Percentiles rank a stretch among this genome's conserved stretches.
phyloP scores from a whole-genome alignment of 139 green algal species.

The Edaphochlamys debaryana region DNA sequence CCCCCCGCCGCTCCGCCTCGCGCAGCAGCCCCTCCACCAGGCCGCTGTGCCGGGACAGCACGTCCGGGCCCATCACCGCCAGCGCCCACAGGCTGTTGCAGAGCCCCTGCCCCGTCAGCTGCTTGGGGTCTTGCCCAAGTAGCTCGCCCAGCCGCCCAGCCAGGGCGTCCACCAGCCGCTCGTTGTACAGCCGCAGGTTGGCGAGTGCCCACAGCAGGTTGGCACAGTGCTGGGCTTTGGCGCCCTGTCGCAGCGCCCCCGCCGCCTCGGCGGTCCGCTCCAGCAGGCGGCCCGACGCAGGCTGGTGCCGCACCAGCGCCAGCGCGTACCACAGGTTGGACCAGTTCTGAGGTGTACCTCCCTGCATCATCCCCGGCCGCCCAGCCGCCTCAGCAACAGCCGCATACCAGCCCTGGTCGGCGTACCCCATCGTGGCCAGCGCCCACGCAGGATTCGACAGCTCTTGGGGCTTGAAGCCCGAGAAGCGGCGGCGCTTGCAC shows the following conservation, averaged over 20 bases:
- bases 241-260: background rate
- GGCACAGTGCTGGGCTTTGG: background rate
- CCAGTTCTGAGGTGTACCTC: background rate
- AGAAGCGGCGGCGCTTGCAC: too few species aligned
- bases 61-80: too few species aligned
- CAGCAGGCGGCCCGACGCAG: background rate
- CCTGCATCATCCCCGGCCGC: background rate
- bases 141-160: background rate
- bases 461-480: constrained; percentile 47
- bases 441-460: constrained; percentile 45
- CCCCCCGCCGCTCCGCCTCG: too few species aligned
- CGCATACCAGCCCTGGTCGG: background rate
- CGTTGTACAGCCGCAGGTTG: background rate
- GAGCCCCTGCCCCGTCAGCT: background rate
- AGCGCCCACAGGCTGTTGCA: background rate
- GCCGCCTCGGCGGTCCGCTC: background rate
- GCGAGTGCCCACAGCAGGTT: background rate
- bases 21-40: background rate
- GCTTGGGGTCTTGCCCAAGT: too few species aligned
- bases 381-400: background rate
- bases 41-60: background rate
- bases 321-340: background rate
- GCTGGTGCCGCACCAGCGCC: background rate
- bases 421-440: constrained; percentile 24
- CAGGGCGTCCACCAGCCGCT: background rate